Evolutionary conservation across 805 yeast species (phyloP).

Genomic region (Yarrowia hollandica): DNA sequence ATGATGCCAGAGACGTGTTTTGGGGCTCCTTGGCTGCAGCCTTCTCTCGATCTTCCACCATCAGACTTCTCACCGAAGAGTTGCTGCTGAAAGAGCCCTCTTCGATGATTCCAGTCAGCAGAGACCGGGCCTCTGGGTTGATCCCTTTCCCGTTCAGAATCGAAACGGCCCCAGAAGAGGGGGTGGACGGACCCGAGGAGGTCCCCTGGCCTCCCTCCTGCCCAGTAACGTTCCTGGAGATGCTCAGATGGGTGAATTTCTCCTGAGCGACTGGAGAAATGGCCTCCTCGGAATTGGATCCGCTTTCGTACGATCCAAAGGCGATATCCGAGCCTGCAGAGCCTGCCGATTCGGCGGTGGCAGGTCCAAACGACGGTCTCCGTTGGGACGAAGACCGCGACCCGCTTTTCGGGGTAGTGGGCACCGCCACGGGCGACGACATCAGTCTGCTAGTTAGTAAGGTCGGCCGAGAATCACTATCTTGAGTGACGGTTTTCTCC

Average conservation of each 20-base stretch:
- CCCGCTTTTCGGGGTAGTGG: neutral
- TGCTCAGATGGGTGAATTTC: conserved; percentile 8
- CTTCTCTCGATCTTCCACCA: conserved; percentile 9
- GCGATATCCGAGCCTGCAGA: conserved; percentile 9
- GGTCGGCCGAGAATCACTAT: neutral
- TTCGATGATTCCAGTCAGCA: conserved; percentile 17
- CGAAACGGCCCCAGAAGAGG: conserved; percentile 3
- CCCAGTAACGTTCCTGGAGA: neutral
- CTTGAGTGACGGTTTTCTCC: conserved; percentile 9
- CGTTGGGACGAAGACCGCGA: neutral
- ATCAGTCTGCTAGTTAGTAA: neutral
- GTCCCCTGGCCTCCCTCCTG: conserved; percentile 3
- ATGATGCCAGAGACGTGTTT: neutral
- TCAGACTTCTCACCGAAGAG: conserved; percentile 5
- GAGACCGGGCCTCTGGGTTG: conserved; percentile 14
- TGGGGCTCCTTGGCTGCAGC: too few relatives aligned
- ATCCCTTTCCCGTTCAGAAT: conserved; percentile 12
- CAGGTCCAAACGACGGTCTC: neutral
- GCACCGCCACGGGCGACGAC: conserved; percentile 15
- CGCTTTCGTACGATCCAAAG: conserved; percentile 7
- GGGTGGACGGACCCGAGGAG: neutral
- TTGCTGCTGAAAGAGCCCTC: conserved; percentile 27
- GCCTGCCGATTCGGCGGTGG: neutral
- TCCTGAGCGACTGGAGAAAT: neutral
- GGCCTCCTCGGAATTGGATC: conserved; percentile 4